Evolutionary conservation across 495 filamentous ascomycete species (phyloP).

Genomic region (Lophiotrema nucula): DNA sequence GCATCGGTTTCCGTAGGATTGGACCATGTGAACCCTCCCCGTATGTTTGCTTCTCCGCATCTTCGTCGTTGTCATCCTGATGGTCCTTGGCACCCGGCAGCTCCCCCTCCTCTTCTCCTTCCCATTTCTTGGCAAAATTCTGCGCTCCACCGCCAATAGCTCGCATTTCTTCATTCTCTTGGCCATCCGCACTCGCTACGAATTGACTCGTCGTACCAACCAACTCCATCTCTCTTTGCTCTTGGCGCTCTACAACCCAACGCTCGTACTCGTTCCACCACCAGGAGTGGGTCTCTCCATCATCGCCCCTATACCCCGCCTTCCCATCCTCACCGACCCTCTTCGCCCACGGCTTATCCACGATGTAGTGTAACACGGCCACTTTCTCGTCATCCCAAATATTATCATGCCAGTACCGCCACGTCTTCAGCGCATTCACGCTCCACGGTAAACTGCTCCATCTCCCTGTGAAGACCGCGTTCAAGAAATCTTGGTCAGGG

Average conservation of each 20-base stretch:
- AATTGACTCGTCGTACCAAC: background rate
- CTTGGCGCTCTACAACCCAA: conserved; percentile 33
- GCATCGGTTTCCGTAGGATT: conserved; percentile 9
- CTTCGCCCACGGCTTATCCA: conserved; percentile 57
- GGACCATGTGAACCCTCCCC: background rate
- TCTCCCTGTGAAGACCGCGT: conserved; percentile 45
- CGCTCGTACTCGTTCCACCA: conserved; percentile 47
- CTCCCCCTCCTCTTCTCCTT: background rate
- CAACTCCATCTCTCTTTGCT: background rate
- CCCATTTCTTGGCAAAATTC: conserved; percentile 17
- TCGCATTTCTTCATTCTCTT: conserved; percentile 1
- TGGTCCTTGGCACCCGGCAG: background rate
- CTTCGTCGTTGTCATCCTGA: background rate
- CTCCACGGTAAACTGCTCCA: conserved; percentile 50
- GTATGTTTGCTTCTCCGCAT: background rate
- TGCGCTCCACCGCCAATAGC: conserved; percentile 3
- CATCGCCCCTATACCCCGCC: conserved; percentile 45
- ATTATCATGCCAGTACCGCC: conserved; percentile 51
- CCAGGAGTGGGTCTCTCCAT: conserved; percentile 49
- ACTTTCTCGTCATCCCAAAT: conserved; percentile 57
- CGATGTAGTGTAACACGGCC: conserved; percentile 53
- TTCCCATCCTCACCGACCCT: conserved; percentile 44
- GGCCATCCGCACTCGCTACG: background rate
- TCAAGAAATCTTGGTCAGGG: conserved; percentile 56
- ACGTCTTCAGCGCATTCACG: conserved; percentile 57